These are phyloP conservation scores for Alnus glutinosa DNA, from an alignment of 306 rosid species.

Conservation along the genomic window DNA sequence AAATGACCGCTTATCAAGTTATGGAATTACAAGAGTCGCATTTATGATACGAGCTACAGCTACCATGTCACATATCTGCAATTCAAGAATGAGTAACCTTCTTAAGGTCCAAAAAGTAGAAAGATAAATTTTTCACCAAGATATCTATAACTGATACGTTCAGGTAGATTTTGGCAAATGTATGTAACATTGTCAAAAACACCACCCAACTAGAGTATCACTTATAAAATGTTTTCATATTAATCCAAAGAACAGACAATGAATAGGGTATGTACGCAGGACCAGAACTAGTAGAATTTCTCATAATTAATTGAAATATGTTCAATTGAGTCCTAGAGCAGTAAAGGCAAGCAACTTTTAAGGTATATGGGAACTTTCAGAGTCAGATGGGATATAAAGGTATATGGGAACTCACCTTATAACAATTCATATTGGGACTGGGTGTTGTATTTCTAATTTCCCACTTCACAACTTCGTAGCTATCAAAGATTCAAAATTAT, in stretches of 20 bases:
- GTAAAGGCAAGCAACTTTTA: not conserved
- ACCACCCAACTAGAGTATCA: slow-evolving; percentile 14
- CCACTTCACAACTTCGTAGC: not conserved
- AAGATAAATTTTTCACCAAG: not conserved
- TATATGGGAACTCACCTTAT: not conserved
- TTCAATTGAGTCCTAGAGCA: not conserved
- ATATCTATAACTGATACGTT: not conserved
- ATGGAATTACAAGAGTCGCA: slow-evolving; percentile 94
- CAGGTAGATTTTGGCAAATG: not conserved
- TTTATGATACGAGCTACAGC: slow-evolving; percentile 89
- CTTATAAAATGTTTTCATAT: not conserved
- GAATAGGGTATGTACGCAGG: not conserved
- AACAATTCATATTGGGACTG: not conserved
- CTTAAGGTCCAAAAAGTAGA: slow-evolving; percentile 23
- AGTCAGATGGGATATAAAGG: not conserved
- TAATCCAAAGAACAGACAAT: not conserved
- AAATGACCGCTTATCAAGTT: slow-evolving; percentile 85
- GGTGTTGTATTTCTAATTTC: not conserved
- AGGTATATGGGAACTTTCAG: not conserved
- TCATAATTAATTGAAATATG: slow-evolving; percentile 1
- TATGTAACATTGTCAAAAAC: not conserved
- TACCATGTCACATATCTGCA: slow-evolving; percentile 98
- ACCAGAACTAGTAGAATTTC: not conserved
- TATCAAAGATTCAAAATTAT: not conserved
- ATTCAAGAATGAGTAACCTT: slow-evolving; percentile 20